Conservation (phyloP, 2,329 filamentous ascomycete species). For the Alternaria consortialis region DNA sequence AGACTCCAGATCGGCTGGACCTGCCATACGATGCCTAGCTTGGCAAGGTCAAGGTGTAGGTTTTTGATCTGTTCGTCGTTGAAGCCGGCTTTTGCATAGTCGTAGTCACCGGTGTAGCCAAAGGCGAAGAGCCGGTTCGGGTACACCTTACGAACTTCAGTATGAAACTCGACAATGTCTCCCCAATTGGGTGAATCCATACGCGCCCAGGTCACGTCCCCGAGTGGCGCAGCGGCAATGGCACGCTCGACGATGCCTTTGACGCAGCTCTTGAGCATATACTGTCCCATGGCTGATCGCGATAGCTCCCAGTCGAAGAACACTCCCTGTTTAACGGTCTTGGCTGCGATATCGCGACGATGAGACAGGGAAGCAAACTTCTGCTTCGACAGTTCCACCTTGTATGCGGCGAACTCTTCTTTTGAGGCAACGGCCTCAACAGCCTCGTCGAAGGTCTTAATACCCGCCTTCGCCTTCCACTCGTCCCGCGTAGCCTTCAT, state of each 20-base stretch:
- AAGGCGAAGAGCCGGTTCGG: conserved; percentile 53
- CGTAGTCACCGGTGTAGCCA: conserved; percentile 52
- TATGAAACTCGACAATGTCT: conserved; percentile 52
- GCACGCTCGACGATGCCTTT: conserved; percentile 48
- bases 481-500: conserved; percentile 38
- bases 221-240: conserved; percentile 48
- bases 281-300: conserved; percentile 47
- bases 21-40: conserved; percentile 54
- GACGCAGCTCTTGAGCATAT: conserved; percentile 46
- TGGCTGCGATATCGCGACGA: not conserved
- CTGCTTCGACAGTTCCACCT: not conserved
- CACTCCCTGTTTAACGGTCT: conserved; percentile 27
- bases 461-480: conserved; percentile 44
- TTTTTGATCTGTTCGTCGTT: conserved; percentile 42
- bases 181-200: conserved; percentile 50
- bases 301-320: conserved; percentile 50
- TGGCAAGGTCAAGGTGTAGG: conserved; percentile 47
- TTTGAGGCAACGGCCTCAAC: conserved; percentile 26
- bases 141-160: conserved; percentile 44
- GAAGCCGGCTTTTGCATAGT: conserved; percentile 50
- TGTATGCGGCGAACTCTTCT: not conserved
- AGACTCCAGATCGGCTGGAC: conserved; percentile 54
- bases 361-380: not conserved
- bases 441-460: conserved; percentile 51
- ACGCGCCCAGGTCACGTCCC: conserved; percentile 52